These are phyloP conservation scores for Russula sp. DNA, from an alignment of 768 basidiomycete genomes.

Conservation along the genomic window DNA sequence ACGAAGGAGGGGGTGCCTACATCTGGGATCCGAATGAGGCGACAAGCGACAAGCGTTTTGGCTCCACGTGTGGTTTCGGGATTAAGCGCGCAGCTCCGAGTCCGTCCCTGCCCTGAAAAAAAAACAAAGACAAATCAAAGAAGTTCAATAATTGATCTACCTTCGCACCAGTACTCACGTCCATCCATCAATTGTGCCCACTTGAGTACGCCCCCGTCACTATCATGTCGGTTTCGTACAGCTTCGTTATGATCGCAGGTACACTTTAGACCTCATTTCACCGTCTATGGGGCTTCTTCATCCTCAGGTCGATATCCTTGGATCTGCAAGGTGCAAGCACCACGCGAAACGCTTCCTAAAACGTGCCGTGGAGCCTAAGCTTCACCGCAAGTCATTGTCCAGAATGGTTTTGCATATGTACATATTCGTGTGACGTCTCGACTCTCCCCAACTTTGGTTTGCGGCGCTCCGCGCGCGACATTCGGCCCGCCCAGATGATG, in stretches of 20 bases:
- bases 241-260: conserved; percentile 2
- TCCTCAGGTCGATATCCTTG: not conserved
- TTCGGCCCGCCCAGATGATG: conserved; percentile 2
- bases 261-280: not conserved
- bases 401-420: conserved; percentile 14
- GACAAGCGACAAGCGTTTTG: conserved; percentile 9
- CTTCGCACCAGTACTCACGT: not conserved
- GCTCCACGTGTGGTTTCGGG: conserved; percentile 12
- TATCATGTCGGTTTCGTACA: not conserved
- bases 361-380: conserved; percentile 6
- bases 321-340: conserved; percentile 8
- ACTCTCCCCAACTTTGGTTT: conserved; percentile 2
- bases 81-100: conserved; percentile 18
- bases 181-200: not conserved
- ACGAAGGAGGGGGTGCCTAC: conserved; percentile 12
- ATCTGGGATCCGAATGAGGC: conserved; percentile 16
- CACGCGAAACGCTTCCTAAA: conserved; percentile 9
- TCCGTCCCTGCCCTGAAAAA: conserved; percentile 8
- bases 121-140: conserved; percentile 12
- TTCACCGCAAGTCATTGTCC: conserved; percentile 6
- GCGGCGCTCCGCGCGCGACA: conserved; percentile 13
- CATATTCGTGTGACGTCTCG: conserved; percentile 8
- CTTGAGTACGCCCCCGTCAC: not conserved
- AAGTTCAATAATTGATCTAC: conserved; percentile 14
- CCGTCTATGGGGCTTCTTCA: not conserved